These are phyloP conservation scores for Curvularia sp. DNA, from an alignment of 2,329 filamentous ascomycete species.

Conservation along the genomic window DNA sequence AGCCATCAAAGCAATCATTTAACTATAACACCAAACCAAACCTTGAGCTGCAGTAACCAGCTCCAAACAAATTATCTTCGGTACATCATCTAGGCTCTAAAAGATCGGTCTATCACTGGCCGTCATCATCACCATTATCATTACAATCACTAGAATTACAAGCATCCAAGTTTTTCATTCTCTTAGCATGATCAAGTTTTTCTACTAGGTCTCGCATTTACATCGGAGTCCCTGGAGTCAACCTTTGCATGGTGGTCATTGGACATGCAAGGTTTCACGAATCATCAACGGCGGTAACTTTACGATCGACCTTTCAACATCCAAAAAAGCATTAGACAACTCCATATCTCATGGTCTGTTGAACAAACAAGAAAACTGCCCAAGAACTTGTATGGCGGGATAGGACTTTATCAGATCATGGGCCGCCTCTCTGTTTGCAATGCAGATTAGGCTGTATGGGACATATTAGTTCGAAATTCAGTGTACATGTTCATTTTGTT, in stretches of 20 bases:
- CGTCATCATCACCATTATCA: conserved; percentile 16
- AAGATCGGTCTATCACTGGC: conserved; percentile 14
- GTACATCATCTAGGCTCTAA: conserved; percentile 32
- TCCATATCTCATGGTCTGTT: conserved; percentile 32
- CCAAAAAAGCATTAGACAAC: conserved; percentile 50
- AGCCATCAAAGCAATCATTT: conserved; percentile 11
- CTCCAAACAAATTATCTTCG: conserved; percentile 29
- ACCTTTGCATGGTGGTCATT: conserved; percentile 16
- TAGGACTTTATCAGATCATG: conserved; percentile 27
- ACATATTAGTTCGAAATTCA: conserved; percentile 20
- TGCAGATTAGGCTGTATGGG: conserved; percentile 35
- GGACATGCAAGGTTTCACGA: conserved; percentile 27
- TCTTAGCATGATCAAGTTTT: conserved; percentile 21
- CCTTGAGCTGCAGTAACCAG: conserved; percentile 13
- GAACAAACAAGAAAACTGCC: conserved; percentile 14
- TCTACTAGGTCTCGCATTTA: conserved; percentile 39
- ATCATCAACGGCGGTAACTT: conserved; percentile 28
- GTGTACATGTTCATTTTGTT: conserved; percentile 28
- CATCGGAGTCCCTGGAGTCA: conserved; percentile 39
- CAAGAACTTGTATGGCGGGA: conserved; percentile 11
- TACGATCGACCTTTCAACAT: conserved; percentile 33
- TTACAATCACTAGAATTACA: conserved; percentile 22
- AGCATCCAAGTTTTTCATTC: conserved; percentile 19
- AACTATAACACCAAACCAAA: conserved; percentile 7
- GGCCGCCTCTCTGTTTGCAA: conserved; percentile 26